Base-by-base conservation (phyloP, 2,329 filamentous ascomycete genomes). In the Trichoderma oligosporum region DNA sequence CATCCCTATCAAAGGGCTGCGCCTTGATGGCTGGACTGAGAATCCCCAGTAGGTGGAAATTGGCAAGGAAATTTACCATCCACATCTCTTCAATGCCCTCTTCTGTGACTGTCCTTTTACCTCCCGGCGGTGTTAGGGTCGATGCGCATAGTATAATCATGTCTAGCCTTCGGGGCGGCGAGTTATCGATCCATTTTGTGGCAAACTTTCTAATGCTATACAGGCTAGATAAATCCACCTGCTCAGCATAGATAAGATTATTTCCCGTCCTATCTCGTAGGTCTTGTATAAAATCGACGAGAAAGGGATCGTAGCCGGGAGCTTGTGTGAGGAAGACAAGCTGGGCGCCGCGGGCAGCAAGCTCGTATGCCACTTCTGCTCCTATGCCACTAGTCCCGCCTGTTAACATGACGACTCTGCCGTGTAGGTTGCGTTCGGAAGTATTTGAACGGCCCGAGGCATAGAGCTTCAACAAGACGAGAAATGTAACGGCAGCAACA, bases 181-280 rank as follows among this genome's bases (percentile, higher is more conserved):
- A 83, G 71, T 97, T 97, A 72, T 99, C 93, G 63, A 99, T 91
- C 93, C 95, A 99, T 76, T 91, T 93, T 0, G 94, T 99, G 11
- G 94, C 94, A 70, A 99, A 99, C 61, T 86, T 81, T 36, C 94
- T 88, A 65, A 99, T 87, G 71, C 89, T 95, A 71, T 96, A 85
- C n/a, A 99, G 78, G 14, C 88, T 93, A 11, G 87, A 76, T 25
- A 99, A 82, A 68, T 99, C 91, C 65, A 96, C 91, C 73, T 96
- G 89, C 72, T 99, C 94, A 59, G 94, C 91, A 67, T 96, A 97
- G 64, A 99, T 90, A 67, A 99, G 80, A 58, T 92, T 80, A 74
- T 97, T 97, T 29, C 83, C 81, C 7, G 91, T 90, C 54, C 81
- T 78, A 25, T 81, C 77, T 56, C 95, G 87, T 39, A 99, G 73